phyloP scores from a whole-genome alignment of 805 yeast genomes.

The Suhomyces tanzawaensis region DNA sequence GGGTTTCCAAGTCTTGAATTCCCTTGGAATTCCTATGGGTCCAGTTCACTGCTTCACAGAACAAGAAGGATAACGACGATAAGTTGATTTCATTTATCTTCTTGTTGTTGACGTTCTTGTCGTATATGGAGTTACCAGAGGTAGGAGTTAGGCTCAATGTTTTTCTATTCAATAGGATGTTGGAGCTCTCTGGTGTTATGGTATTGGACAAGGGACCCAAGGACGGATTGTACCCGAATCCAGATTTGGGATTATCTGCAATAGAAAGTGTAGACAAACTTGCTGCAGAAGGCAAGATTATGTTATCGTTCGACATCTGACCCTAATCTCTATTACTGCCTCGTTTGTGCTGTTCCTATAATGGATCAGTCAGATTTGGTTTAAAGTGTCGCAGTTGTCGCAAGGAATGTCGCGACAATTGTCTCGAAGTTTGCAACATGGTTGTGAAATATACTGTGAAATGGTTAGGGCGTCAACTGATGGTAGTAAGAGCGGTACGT shows the following conservation, averaged over 20 bases:
- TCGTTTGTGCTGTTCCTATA: too few relatives aligned
- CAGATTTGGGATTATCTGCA: constrained; percentile 24
- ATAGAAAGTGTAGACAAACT: constrained; percentile 29
- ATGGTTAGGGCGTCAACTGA: too few relatives aligned
- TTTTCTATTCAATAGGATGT: constrained; percentile 31
- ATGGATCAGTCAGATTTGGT: too few relatives aligned
- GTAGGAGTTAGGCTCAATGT: constrained; percentile 31
- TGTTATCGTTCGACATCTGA: constrained; percentile 22
- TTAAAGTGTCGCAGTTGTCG: too few relatives aligned
- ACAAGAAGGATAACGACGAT: constrained; percentile 65
- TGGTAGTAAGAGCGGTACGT: too few relatives aligned
- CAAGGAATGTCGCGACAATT: too few relatives aligned
- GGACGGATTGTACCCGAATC: constrained; percentile 46
- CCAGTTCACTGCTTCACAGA: constrained; percentile 68
- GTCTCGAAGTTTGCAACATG: too few relatives aligned
- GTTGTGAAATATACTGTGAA: too few relatives aligned
- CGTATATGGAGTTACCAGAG: constrained; percentile 53
- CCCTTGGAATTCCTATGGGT: constrained; percentile 61
- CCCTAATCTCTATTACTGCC: too few relatives aligned
- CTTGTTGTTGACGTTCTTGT: constrained; percentile 60
- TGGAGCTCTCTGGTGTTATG: constrained; percentile 38
- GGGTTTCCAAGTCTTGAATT: constrained; percentile 54
- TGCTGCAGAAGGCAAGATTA: constrained; percentile 31
- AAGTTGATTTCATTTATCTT: constrained; percentile 65
- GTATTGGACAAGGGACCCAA: constrained; percentile 41